A percentile compares a stretch with the other conserved stretches of the same genome.
Conservation (phyloP, 345 rosid species). For the Rhodamnia rubescens region DNA sequence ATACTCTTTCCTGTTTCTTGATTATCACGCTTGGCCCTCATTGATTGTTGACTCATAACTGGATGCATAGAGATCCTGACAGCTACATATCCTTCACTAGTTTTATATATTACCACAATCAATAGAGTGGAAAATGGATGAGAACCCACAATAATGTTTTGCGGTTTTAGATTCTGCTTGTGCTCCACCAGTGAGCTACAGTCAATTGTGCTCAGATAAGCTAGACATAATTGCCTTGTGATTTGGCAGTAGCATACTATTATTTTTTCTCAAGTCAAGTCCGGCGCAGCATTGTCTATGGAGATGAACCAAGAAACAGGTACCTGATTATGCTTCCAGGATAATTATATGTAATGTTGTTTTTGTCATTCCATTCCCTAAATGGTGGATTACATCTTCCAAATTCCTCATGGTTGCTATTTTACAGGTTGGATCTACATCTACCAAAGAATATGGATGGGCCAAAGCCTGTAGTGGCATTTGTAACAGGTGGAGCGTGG, state of each 20-base stretch:
- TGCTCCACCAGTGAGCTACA: background rate
- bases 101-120: background rate
- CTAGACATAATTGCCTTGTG: background rate
- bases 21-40: background rate
- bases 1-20: background rate
- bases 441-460: conserved; percentile 54
- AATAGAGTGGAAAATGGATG: background rate
- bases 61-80: background rate
- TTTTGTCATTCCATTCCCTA: background rate
- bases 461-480: conserved; percentile 82
- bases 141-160: background rate
- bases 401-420: background rate
- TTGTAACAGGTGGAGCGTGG: conserved; percentile 99
- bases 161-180: background rate
- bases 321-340: background rate
- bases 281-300: conserved; percentile 67
- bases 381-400: background rate
- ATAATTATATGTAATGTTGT: background rate
- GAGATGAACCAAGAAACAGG: conserved; percentile 98
- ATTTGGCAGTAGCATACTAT: conserved; percentile 70
- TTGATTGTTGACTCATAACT: background rate
- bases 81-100: background rate
- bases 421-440: conserved; percentile 71
- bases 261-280: conserved; percentile 80
- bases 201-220: background rate